Percentiles rank a stretch among this genome's conserved stretches.
These are phyloP conservation scores for Cucumis cinereus DNA, from an alignment of 306 rosid species.

Conservation along the genomic window DNA sequence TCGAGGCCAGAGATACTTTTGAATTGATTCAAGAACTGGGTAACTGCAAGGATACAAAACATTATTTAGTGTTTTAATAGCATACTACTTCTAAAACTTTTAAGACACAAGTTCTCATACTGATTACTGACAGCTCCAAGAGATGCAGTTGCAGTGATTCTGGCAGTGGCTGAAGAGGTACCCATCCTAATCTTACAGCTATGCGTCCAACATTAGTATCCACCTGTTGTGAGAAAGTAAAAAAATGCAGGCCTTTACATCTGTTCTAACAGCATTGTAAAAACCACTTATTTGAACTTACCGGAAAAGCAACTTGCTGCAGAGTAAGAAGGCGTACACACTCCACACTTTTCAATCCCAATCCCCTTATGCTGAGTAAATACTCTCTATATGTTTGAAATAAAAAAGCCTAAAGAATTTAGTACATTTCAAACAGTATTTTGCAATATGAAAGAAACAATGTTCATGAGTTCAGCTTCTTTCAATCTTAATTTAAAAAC, in stretches of 20 bases:
- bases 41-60: slow-evolving; percentile 23
- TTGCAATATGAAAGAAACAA: not conserved
- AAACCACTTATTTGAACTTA: slow-evolving; percentile 13
- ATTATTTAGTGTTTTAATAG: not conserved
- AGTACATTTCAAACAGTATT: not conserved
- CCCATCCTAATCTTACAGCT: slow-evolving; percentile 77
- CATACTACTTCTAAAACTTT: not conserved
- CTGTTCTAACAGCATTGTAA: not conserved
- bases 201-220: slow-evolving; percentile 81
- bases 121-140: slow-evolving; percentile 35
- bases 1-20: slow-evolving; percentile 70
- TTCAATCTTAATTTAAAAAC: not conserved
- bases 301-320: slow-evolving; percentile 54
- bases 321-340: slow-evolving; percentile 64
- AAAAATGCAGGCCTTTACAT: not conserved
- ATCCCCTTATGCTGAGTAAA: slow-evolving; percentile 31
- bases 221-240: slow-evolving; percentile 20
- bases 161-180: slow-evolving; percentile 62
- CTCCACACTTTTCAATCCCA: slow-evolving; percentile 74
- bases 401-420: not conserved
- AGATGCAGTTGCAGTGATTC: slow-evolving; percentile 39
- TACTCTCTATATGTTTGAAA: slow-evolving; percentile 29
- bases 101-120: not conserved
- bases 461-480: not conserved
- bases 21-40: slow-evolving; percentile 41